Base-by-base conservation (phyloP, 495 filamentous ascomycete species). In the Oidiodendron maius region DNA sequence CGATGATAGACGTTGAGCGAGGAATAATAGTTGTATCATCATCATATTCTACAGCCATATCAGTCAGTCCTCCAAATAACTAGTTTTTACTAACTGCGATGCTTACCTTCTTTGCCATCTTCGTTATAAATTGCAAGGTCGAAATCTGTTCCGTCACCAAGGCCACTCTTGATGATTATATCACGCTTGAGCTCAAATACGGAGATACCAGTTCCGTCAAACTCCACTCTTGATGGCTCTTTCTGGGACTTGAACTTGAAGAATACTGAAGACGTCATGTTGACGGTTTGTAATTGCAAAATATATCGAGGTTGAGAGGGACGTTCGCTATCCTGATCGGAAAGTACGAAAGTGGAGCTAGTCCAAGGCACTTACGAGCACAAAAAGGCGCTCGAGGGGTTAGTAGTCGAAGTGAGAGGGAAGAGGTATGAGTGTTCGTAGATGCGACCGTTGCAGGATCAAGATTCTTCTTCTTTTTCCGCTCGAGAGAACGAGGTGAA, bases 211-310 rank as follows among this genome's bases (percentile, higher is more conserved):
- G 93, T 96, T 61, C 93, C 93, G 71, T 99, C 93, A 71, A 99
- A 99, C 58, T 88, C 84, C 51, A 99, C 87, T 63, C 90, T 77
- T 18, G 88, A 85, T 46, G 91, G 87, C 65, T 97, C 94, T 70
- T 91, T 95, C 64, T 93, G 88, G 50, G 91, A 96, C 76, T 96
- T 97, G 86, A 97, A 99, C 72, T 95, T 95, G 86, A 95, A 97
- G 72, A 95, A 96, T 64, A 99, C 91, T 53, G 90, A 96, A 47
- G 94, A 96, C 69, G 91, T 77, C 93, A 98, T 98, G 65, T 59
- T 84, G 70, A 57, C 51, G 32, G 34, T 46, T 61, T 64, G 61
- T 63, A 55, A 59, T 46, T 42, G n/a, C n/a, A n/a, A n/a, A 48
- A 53, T 51, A 50, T 49, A 50, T 57, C 53, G 54, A 40, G 35